Conservation (phyloP, 148 eudicot species). For the Vaccinium corymbosum region DNA sequence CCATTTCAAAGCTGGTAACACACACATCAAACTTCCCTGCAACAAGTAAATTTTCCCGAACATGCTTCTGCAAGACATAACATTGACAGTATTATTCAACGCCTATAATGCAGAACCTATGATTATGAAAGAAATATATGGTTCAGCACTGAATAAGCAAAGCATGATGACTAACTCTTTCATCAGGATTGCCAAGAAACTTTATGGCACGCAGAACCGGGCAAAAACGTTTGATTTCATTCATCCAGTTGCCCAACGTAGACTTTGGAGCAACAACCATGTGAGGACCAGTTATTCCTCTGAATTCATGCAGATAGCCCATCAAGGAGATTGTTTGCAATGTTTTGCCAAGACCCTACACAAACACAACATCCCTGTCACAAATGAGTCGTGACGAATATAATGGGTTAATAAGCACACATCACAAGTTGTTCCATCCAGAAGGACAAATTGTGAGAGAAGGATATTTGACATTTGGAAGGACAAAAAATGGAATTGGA, state of each 20-base stretch:
- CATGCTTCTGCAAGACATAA: constrained; percentile 55
- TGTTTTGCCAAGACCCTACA: constrained; percentile 96
- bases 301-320: constrained; percentile 88
- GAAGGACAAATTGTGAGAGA: not conserved
- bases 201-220: constrained; percentile 87
- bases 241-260: constrained; percentile 99
- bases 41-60: constrained; percentile 78
- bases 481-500: not conserved
- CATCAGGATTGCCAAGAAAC: constrained; percentile 91
- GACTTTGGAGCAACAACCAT: constrained; percentile 99
- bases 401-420: not conserved
- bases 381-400: not conserved
- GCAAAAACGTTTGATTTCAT: constrained; percentile 94
- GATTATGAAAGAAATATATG: not conserved
- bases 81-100: not conserved
- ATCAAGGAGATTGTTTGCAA: constrained; percentile 95
- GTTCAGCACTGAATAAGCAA: not conserved
- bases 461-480: not conserved
- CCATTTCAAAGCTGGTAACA: constrained; percentile 99
- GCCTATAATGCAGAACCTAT: not conserved
- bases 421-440: too few relatives aligned
- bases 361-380: not conserved
- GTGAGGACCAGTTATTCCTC: constrained; percentile 98
- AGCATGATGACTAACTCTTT: constrained; percentile 53
- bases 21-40: constrained; percentile 99